Percentiles rank a stretch among this genome's conserved stretches.
These are phyloP conservation scores for Populus simonii DNA, from an alignment of 345 rosid species.

Conservation along the genomic window DNA sequence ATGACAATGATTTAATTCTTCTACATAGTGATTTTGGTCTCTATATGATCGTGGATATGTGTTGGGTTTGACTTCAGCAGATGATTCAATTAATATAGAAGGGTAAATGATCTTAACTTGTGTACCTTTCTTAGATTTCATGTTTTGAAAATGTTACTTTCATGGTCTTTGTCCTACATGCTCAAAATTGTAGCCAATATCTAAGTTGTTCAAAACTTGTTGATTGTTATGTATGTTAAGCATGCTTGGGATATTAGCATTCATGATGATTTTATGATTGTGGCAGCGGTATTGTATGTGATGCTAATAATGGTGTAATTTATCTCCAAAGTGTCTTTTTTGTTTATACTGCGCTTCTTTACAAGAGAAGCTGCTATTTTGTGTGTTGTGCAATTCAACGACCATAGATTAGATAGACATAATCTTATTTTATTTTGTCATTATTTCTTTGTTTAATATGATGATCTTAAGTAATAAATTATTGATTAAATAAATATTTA, in stretches of 20 bases:
- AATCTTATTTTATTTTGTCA: no score
- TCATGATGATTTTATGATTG: background rate
- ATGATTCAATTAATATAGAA: slow-evolving; percentile 57
- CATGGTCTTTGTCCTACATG: background rate
- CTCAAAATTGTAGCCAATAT: background rate
- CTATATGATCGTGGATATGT: slow-evolving; percentile 88
- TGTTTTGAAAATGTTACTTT: background rate
- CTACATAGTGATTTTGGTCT: slow-evolving; percentile 53
- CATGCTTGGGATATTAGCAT: background rate
- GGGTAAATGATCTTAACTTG: slow-evolving; percentile 43
- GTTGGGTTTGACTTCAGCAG: slow-evolving; percentile 69
- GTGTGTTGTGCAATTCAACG: no score
- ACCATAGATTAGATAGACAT: no score
- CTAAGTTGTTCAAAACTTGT: background rate
- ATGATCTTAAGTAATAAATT: no score
- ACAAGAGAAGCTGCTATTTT: no score
- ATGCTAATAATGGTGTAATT: no score
- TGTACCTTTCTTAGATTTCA: background rate
- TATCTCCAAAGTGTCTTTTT: no score
- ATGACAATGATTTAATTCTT: slow-evolving; percentile 33
- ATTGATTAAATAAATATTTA: no score
- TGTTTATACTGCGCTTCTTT: no score
- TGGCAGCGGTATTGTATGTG: background rate
- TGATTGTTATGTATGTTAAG: background rate
- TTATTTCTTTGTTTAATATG: no score